A percentile compares a stretch with the other conserved stretches of the same genome.
Evolutionary conservation across 2,329 filamentous ascomycete genomes (phyloP).

Genomic region (Fusarium keratoplasticum): DNA sequence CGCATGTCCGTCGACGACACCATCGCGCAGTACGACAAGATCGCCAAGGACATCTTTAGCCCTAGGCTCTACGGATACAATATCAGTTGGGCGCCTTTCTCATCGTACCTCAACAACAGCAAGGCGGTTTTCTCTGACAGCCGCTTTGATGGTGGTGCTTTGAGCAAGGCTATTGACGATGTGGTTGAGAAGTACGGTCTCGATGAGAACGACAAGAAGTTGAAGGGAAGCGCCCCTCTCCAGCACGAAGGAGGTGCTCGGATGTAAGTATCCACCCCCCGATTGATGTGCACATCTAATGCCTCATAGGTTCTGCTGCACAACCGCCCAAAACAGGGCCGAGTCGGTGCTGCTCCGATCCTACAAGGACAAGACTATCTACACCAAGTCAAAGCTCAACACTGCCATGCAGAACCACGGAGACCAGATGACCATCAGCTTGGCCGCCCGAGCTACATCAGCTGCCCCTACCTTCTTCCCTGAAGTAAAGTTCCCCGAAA

Average conservation of each 20-base stretch:
- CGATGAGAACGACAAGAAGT: constrained; percentile 26
- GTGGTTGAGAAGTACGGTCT: constrained; percentile 28
- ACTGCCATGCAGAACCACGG: background rate
- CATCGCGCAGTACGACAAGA: constrained; percentile 32
- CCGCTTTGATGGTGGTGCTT: constrained; percentile 23
- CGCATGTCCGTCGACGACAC: constrained; percentile 32
- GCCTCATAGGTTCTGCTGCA: constrained; percentile 9
- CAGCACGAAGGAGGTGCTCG: constrained; percentile 13
- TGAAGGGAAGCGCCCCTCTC: constrained; percentile 27
- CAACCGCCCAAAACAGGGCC: constrained; percentile 30
- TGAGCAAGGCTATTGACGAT: constrained; percentile 26
- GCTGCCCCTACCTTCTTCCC: constrained; percentile 35
- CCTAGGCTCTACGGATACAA: constrained; percentile 24
- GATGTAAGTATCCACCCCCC: background rate
- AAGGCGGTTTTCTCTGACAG: constrained; percentile 27
- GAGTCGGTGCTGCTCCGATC: constrained; percentile 29
- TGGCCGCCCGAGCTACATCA: constrained; percentile 30
- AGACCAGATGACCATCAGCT: constrained; percentile 26
- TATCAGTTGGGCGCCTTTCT: constrained; percentile 13
- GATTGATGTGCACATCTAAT: background rate
- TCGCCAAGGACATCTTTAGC: constrained; percentile 32
- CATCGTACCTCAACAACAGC: constrained; percentile 17
- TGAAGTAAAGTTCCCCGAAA: constrained; percentile 20
- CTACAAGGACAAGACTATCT: constrained; percentile 17
- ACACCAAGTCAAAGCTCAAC: constrained; percentile 18